phyloP scores from a whole-genome alignment of 805 yeast species.

The Cyberlindnera bimundalis region DNA sequence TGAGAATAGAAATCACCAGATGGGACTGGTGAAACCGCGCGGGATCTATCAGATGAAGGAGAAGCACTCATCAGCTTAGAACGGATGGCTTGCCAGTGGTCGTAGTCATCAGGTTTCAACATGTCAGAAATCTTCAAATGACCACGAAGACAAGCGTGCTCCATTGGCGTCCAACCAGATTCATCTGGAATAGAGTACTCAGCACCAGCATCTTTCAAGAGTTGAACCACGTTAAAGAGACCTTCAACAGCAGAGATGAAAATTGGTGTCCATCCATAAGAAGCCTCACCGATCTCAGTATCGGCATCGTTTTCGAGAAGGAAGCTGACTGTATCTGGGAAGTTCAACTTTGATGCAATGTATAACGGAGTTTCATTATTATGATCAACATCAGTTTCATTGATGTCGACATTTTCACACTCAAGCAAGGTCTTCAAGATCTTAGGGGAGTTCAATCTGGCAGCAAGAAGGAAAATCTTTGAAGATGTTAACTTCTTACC shows the following conservation, averaged over 20 bases:
- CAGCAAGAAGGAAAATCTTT: constrained; percentile 55
- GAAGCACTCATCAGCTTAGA: constrained; percentile 7
- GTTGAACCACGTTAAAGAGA: constrained; percentile 48
- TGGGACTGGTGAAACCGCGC: constrained; percentile 12
- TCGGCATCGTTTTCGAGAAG: constrained; percentile 62
- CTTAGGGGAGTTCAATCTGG: constrained; percentile 55
- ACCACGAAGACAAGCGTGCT: constrained; percentile 90
- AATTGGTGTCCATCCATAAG: constrained; percentile 94
- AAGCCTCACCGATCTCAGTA: constrained; percentile 68
- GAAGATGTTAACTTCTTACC: constrained; percentile 44
- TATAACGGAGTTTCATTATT: constrained; percentile 76
- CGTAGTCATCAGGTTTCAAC: constrained; percentile 48
- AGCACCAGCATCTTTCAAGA: constrained; percentile 53
- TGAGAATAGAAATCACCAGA: constrained; percentile 8
- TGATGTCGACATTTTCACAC: constrained; percentile 57
- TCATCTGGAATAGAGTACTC: constrained; percentile 59
- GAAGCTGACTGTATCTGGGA: constrained; percentile 46
- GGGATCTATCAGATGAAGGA: constrained; percentile 9
- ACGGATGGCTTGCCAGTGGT: constrained; percentile 5
- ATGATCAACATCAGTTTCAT: constrained; percentile 56
- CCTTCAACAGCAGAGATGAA: constrained; percentile 92
- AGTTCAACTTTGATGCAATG: constrained; percentile 67
- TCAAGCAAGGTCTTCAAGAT: constrained; percentile 52
- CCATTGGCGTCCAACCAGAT: constrained; percentile 97
- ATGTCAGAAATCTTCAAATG: constrained; percentile 67